A percentile compares a stretch with the other conserved stretches of the same genome.
Evolutionary conservation across 805 yeast genomes (phyloP).

Genomic region (Metschnikowia colocasiae): DNA sequence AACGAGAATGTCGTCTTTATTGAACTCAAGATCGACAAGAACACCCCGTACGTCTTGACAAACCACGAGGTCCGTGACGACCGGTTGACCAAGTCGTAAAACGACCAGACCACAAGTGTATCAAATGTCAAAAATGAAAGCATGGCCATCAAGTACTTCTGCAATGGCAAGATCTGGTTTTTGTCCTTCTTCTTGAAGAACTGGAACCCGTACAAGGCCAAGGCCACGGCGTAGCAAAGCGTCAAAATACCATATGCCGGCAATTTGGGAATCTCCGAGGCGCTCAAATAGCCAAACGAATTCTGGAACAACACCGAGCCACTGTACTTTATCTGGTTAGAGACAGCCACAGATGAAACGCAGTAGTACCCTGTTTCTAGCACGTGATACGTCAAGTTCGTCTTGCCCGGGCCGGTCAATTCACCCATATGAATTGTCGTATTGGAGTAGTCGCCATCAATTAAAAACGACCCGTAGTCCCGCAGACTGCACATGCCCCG

Average conservation of each 20-base stretch:
- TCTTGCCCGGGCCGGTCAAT: conserved; percentile 55
- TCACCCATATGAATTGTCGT: conserved; percentile 56
- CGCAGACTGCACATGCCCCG: conserved; percentile 48
- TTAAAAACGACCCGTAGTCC: conserved; percentile 61
- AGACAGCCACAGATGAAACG: conserved; percentile 62
- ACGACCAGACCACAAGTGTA: conserved; percentile 85
- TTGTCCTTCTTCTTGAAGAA: conserved; percentile 71
- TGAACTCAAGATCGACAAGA: conserved; percentile 76
- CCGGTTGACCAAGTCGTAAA: conserved; percentile 77
- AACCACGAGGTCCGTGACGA: conserved; percentile 50
- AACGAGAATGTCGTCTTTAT: conserved; percentile 83
- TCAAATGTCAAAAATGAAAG: conserved; percentile 79
- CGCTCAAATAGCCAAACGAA: conserved; percentile 86
- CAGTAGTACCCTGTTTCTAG: conserved; percentile 87
- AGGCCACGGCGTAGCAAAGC: conserved; percentile 73
- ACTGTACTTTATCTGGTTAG: conserved; percentile 43
- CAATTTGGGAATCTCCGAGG: conserved; percentile 85
- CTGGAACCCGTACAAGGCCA: conserved; percentile 81
- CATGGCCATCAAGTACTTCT: conserved; percentile 84
- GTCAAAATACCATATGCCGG: conserved; percentile 86
- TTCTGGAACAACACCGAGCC: conserved; percentile 83
- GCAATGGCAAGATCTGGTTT: conserved; percentile 83
- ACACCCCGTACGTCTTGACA: conserved; percentile 63
- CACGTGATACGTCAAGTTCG: conserved; percentile 60
- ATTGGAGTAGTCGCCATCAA: conserved; percentile 43